Conservation (phyloP, 176 grass and related monocot genomes). For the Raddia guianensis region DNA sequence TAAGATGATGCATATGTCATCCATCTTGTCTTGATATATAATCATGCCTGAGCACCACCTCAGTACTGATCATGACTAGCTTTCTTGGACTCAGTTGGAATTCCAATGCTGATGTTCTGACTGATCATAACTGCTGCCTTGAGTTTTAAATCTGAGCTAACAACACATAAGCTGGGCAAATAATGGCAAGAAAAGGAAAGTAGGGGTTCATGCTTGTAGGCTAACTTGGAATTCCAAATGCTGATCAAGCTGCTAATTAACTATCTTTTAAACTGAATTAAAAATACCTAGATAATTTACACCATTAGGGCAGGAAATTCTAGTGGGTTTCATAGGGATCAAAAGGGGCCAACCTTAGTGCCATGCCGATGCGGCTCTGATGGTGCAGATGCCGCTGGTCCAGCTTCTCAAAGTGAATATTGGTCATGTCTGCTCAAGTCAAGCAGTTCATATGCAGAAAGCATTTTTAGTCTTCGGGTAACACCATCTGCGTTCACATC, state of each 20-base stretch:
- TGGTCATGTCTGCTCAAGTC: slow-evolving; percentile 33
- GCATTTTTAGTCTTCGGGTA: slow-evolving; percentile 27
- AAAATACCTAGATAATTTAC: slow-evolving; percentile 32
- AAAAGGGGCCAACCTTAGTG: slow-evolving; percentile 42
- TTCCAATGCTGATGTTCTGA: slow-evolving; percentile 1
- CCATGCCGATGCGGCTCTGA: slow-evolving; percentile 54
- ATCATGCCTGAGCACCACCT: slow-evolving; percentile 33
- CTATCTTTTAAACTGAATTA: slow-evolving; percentile 22
- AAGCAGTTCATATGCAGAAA: slow-evolving; percentile 34
- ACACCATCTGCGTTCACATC: slow-evolving; percentile 20
- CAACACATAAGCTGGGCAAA: neutral
- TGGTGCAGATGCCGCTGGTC: slow-evolving; percentile 37
- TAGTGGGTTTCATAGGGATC: slow-evolving; percentile 15
- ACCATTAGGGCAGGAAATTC: slow-evolving; percentile 4
- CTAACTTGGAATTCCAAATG: slow-evolving; percentile 3
- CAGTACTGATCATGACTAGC: neutral
- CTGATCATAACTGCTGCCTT: slow-evolving; percentile 24
- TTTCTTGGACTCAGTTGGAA: slow-evolving; percentile 1
- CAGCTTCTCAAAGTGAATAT: slow-evolving; percentile 3
- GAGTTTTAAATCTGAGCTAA: neutral
- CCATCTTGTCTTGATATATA: slow-evolving; percentile 17
- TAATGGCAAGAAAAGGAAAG: slow-evolving; percentile 2
- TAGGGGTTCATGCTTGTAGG: slow-evolving; percentile 20
- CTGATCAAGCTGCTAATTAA: neutral
- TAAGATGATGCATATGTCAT: slow-evolving; percentile 33